Base-by-base conservation (phyloP, 768 basidiomycete species). In the Russula virescens region DNA sequence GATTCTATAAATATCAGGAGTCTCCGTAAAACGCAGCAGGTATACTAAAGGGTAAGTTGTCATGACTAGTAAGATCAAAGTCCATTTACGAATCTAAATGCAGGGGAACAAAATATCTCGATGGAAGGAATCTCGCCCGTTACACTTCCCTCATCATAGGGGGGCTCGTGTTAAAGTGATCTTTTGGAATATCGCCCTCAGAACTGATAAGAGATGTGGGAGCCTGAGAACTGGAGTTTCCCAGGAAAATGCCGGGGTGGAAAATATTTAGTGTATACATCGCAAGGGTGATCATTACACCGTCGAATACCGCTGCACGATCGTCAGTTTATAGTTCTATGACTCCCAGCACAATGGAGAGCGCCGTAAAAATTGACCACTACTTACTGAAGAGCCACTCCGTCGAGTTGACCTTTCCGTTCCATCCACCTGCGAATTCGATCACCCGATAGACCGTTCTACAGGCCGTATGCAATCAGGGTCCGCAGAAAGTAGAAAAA, bases 331-430 rank as follows among this genome's bases (percentile, higher is more conserved):
- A 61, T 23, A n/a, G n/a, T 40, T 28, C 25, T 8, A 34, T 34
- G 5, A 45, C 28, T 38, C 10, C 10, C 8, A 38, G 38, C 38
- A 8, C 31, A 40, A 34, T 0, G 23, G 26, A 23, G 25, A 25
- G 28, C 14, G 18, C 31, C 8, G 31, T 4, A 11, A 26, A 0
- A 13, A 26, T 50, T 25, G 31, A 10, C 34, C 4, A 65, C 60
- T 9, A 65, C 63, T 9, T 53, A 66, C 66, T 38, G 46, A 66
- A 66, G 28, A 47, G 35, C 57, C 45, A 49, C 48, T 67, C n/a
- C 6, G 66, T 66, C 3, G 56, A 31, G 43, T 52, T 62, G 21
- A 66, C 35, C 19, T 35, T 59, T 26, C 61, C 66, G 10, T 62
- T 25, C 59, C 52, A 67, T 7, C 66, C 64, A 21, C n/a, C 23